Base-by-base conservation (phyloP, 2,329 filamentous ascomycete genomes). In the Rosellinia necatrix region DNA sequence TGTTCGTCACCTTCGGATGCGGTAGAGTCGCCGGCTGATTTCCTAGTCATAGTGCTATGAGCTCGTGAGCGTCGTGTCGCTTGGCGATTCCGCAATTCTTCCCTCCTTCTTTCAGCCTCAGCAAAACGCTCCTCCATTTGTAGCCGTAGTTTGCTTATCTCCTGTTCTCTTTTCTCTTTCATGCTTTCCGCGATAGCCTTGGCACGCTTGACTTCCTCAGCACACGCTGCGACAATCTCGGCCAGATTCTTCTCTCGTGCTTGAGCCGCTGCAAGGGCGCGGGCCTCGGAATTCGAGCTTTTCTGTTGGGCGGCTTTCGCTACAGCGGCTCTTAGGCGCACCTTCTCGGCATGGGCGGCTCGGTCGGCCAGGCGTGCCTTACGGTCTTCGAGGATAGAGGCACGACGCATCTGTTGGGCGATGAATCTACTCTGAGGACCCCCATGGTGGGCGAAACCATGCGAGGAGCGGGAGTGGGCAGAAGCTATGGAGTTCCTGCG, bases 171-270 rank as follows among this genome's bases (percentile, higher is more conserved):
- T 71, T 88, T 88, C 74, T 90, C 88, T 73, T 91, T 92, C 77
- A 90, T 91, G 55, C 83, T 86, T 71, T 91, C 89, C 12, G 90
- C 90, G n/a, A 92, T 81, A 47, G 89, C 87, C 77, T 93, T 93
- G 49, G 90, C 90, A 61, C 89, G 82, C 69, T 89, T 86, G 13
- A 94, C 90, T 70, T 94, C 90, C 71, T 92, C 90, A 17, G 90
- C 90, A 68, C 90, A 93, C 58, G 85, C 82, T 44, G 90, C 88
- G 3, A 90, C 89, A 38, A 93, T 92, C 70, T 92, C 90, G 7
- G 89, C 90, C 15, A 94, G 75, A 64, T 92, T 91, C 65, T 88
- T 88, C 75, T 93, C 89, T 55, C 91, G 82, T 1, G 90, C 88
- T 62, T 91, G 83, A 60, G 91, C 86, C 4, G 90, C 90, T 5